These are phyloP conservation scores for Falciphora oryzae DNA, from an alignment of 2,329 filamentous ascomycete genomes.

Conservation along the genomic window DNA sequence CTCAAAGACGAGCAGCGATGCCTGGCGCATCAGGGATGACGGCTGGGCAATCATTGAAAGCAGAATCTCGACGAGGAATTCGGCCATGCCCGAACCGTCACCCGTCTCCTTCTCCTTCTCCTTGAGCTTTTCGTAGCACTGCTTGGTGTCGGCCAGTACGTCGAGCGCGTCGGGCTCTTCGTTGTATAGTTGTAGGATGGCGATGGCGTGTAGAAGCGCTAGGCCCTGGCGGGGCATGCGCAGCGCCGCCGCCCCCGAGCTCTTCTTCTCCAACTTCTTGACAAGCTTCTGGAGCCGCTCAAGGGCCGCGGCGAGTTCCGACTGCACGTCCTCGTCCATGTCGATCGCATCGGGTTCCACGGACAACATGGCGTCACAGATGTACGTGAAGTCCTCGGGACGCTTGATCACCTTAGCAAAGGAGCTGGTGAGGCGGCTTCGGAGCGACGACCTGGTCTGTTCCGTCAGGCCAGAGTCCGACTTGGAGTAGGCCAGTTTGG, in stretches of 20 bases:
- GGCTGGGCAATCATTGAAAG: constrained; percentile 85
- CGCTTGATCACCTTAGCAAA: constrained; percentile 38
- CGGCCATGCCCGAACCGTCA: constrained; percentile 46
- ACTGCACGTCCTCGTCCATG: constrained; percentile 50
- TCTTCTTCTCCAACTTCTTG: constrained; percentile 28
- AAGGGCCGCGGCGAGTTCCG: constrained; percentile 46
- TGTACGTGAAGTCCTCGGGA: constrained; percentile 44
- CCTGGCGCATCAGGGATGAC: constrained; percentile 76
- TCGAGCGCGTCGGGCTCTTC: constrained; percentile 81
- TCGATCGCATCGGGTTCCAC: constrained; percentile 46
- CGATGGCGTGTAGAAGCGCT: constrained; percentile 75
- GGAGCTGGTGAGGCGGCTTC: constrained; percentile 5
- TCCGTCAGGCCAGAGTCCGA: constrained; percentile 20
- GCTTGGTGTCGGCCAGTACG: constrained; percentile 73
- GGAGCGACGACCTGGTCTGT: constrained; percentile 6
- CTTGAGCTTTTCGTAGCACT: constrained; percentile 64
- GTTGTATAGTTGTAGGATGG: constrained; percentile 84
- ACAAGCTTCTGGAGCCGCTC: constrained; percentile 47
- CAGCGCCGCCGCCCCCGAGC: constrained; percentile 21
- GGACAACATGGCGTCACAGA: constrained; percentile 48
- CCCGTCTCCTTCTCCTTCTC: constrained; percentile 37
- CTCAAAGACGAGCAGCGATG: constrained; percentile 82
- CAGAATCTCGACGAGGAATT: constrained; percentile 78
- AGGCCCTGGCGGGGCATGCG: constrained; percentile 54
- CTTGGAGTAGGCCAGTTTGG: constrained; percentile 49